phyloP scores from a whole-genome alignment of 805 yeast genomes.

The Hanseniaspora valbyensis region DNA sequence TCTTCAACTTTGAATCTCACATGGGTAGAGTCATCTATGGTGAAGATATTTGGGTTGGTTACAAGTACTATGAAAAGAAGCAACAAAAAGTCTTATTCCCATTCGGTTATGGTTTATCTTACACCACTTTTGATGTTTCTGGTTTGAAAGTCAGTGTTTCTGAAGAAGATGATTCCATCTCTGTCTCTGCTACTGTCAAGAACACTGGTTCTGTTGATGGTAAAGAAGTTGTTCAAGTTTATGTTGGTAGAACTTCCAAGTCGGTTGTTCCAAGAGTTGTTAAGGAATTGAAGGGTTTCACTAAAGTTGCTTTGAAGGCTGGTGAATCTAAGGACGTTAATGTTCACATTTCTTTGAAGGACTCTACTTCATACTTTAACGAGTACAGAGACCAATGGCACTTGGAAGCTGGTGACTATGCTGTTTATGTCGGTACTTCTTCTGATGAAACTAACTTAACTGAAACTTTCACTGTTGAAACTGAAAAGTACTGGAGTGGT shows the following conservation, averaged over 20 bases:
- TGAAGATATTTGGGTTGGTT: conserved; percentile 57
- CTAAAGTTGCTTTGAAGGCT: conserved; percentile 37
- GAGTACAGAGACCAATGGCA: conserved; percentile 41
- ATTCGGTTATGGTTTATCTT: conserved; percentile 55
- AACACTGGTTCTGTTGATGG: conserved; percentile 43
- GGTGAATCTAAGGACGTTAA: conserved; percentile 34
- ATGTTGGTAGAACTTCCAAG: conserved; percentile 30
- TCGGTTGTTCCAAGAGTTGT: conserved; percentile 38
- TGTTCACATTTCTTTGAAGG: conserved; percentile 35
- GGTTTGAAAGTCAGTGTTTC: conserved; percentile 29
- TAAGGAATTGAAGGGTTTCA: conserved; percentile 51
- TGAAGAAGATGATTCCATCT: conserved; percentile 23
- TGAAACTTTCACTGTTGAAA: conserved; percentile 21
- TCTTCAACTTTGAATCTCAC: conserved; percentile 39
- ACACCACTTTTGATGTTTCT: conserved; percentile 38
- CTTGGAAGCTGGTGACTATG: conserved; percentile 41
- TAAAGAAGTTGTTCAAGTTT: conserved; percentile 46
- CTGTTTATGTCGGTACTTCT: conserved; percentile 38
- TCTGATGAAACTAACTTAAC: conserved; percentile 25
- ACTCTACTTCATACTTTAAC: conserved; percentile 45
- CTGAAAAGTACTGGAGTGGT: conserved; percentile 23
- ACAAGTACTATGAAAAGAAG: conserved; percentile 47
- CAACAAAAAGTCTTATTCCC: conserved; percentile 42
- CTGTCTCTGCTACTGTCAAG: conserved; percentile 33
- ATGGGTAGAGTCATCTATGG: conserved; percentile 49